phyloP scores from a whole-genome alignment of 495 filamentous ascomycete genomes.

The Aspergillus steynii region DNA sequence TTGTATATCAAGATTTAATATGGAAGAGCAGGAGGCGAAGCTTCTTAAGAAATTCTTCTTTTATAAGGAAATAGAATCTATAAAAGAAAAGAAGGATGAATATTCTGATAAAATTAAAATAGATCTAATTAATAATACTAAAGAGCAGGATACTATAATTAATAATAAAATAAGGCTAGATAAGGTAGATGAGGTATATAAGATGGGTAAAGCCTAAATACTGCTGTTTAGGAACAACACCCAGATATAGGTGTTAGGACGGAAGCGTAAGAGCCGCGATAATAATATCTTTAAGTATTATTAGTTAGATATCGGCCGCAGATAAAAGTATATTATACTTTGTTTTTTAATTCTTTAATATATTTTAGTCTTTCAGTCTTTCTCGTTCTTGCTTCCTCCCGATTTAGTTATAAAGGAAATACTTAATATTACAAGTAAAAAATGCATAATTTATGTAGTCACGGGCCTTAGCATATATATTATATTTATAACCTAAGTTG shows the following conservation, averaged over 20 bases:
- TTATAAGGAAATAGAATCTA: background rate
- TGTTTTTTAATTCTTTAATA: too few relatives aligned
- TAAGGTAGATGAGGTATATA: background rate
- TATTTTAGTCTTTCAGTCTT: background rate
- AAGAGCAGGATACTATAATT: constrained; percentile 1
- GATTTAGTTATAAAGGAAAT: background rate
- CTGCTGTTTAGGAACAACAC: background rate
- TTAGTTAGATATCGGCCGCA: background rate
- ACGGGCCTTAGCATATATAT: background rate
- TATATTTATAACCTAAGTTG: background rate
- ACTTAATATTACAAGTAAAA: too few relatives aligned
- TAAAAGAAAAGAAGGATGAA: constrained; percentile 1
- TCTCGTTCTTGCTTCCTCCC: background rate
- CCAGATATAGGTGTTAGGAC: background rate
- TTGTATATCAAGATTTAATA: constrained; percentile 3
- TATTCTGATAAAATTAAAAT: constrained; percentile 1
- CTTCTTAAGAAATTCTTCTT: background rate
- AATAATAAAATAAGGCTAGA: background rate
- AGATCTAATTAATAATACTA: too few relatives aligned
- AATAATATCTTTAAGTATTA: constrained; percentile 1
- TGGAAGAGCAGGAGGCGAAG: background rate
- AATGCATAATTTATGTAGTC: background rate
- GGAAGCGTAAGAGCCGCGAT: background rate
- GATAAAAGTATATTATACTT: too few relatives aligned
- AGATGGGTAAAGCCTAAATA: background rate